These are phyloP conservation scores for Ophiostoma perfectum DNA, from an alignment of 2,329 filamentous ascomycete species.

Conservation along the genomic window DNA sequence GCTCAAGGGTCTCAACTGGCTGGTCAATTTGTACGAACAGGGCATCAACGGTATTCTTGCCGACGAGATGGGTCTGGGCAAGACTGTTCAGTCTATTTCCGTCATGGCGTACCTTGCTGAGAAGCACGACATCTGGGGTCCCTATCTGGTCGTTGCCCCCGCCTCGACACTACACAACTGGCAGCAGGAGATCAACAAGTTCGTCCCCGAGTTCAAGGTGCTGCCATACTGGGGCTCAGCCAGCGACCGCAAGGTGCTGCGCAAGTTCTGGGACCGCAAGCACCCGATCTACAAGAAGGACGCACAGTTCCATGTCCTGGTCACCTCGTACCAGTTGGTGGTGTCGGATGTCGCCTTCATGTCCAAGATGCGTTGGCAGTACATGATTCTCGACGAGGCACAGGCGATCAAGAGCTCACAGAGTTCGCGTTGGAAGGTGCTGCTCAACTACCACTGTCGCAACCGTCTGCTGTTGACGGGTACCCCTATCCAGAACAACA, in stretches of 20 bases:
- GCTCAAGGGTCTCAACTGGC: slow-evolving; percentile 97
- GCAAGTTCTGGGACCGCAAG: slow-evolving; percentile 99
- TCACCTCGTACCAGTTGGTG: slow-evolving; percentile 96
- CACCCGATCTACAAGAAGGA: slow-evolving; percentile 93
- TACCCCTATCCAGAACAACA: slow-evolving; percentile 99
- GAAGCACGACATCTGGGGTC: slow-evolving; percentile 96
- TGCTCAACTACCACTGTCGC: slow-evolving; percentile 89
- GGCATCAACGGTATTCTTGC: slow-evolving; percentile 99
- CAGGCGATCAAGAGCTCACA: slow-evolving; percentile 98
- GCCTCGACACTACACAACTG: slow-evolving; percentile 97
- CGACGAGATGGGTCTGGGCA: slow-evolving; percentile 99
- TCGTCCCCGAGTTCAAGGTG: slow-evolving; percentile 91
- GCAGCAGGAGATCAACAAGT: slow-evolving; percentile 96
- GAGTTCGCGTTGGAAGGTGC: slow-evolving; percentile 93
- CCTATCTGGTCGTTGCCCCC: slow-evolving; percentile 92
- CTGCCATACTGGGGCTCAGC: slow-evolving; percentile 96
- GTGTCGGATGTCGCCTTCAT: slow-evolving; percentile 96
- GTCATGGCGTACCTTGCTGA: slow-evolving; percentile 99
- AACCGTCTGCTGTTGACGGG: slow-evolving; percentile 91
- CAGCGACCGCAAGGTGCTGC: slow-evolving; percentile 87
- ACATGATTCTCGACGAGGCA: slow-evolving; percentile 98
- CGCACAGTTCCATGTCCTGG: slow-evolving; percentile 88
- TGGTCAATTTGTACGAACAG: slow-evolving; percentile 97
- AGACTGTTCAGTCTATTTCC: slow-evolving; percentile 97
- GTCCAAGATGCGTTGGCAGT: slow-evolving; percentile 99